These are phyloP conservation scores for Aspergillus cejpii DNA, from an alignment of 2,329 filamentous ascomycete genomes.

Conservation along the genomic window DNA sequence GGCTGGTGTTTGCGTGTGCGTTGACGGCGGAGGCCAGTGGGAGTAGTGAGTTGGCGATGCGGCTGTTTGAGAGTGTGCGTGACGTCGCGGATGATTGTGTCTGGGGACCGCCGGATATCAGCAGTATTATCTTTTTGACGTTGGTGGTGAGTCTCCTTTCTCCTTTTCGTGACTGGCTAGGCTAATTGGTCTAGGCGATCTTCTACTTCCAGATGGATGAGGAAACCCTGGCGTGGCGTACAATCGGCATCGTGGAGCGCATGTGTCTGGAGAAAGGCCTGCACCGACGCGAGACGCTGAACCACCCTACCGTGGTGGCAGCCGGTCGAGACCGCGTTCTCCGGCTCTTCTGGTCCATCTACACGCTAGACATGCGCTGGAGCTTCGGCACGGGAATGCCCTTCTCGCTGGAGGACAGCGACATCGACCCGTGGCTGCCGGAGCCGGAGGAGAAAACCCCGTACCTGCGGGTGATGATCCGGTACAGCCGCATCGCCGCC, in stretches of 20 bases:
- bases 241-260: slow-evolving; percentile 77
- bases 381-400: slow-evolving; percentile 82
- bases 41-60: slow-evolving; percentile 64
- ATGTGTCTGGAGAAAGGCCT: slow-evolving; percentile 74
- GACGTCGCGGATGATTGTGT: slow-evolving; percentile 59
- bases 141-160: slow-evolving; percentile 33
- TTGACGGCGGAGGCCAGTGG: slow-evolving; percentile 71
- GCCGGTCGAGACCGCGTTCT: slow-evolving; percentile 61
- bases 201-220: slow-evolving; percentile 83
- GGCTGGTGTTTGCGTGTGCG: slow-evolving; percentile 72
- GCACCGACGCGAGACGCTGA: slow-evolving; percentile 68
- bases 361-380: slow-evolving; percentile 80
- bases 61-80: slow-evolving; percentile 70
- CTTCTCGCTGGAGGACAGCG: slow-evolving; percentile 72
- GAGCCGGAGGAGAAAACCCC: slow-evolving; percentile 59
- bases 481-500: slow-evolving; percentile 71
- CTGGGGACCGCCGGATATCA: slow-evolving; percentile 53
- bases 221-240: slow-evolving; percentile 76
- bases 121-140: slow-evolving; percentile 52
- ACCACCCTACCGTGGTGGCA: slow-evolving; percentile 58
- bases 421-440: slow-evolving; percentile 72
- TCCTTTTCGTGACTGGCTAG: not conserved
- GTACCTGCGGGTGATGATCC: slow-evolving; percentile 79
- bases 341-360: slow-evolving; percentile 78
- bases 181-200: slow-evolving; percentile 47